These are phyloP conservation scores for Lipomyces orientalis DNA, from an alignment of 805 yeast genomes.

Conservation along the genomic window DNA sequence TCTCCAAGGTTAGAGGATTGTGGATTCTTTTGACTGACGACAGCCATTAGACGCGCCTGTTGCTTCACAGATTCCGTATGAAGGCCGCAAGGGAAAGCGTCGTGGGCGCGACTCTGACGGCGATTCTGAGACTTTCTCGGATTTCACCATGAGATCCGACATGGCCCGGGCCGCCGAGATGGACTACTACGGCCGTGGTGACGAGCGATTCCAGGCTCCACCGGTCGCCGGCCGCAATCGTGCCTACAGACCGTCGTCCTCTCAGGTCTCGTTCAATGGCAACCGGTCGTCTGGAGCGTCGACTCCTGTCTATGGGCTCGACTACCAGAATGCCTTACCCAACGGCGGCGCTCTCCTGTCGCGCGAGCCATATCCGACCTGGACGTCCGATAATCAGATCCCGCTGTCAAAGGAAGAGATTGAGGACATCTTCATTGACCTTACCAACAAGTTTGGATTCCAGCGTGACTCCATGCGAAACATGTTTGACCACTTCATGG, in stretches of 20 bases:
- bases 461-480: slow-evolving; percentile 78
- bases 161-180: slow-evolving; percentile 47
- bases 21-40: slow-evolving; percentile 1
- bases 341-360: slow-evolving; percentile 30
- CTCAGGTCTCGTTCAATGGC: slow-evolving; percentile 78
- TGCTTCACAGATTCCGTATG: slow-evolving; percentile 41
- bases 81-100: slow-evolving; percentile 36
- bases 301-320: slow-evolving; percentile 86
- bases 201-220: slow-evolving; percentile 43
- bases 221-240: slow-evolving; percentile 38
- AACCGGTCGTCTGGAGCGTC: slow-evolving; percentile 91
- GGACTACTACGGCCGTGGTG: slow-evolving; percentile 49
- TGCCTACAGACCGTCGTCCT: slow-evolving; percentile 45
- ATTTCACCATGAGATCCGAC: slow-evolving; percentile 53
- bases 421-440: slow-evolving; percentile 60
- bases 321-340: slow-evolving; percentile 44
- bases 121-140: slow-evolving; percentile 50
- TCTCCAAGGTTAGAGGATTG: background rate
- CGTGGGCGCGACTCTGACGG: slow-evolving; percentile 43
- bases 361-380: slow-evolving; percentile 94
- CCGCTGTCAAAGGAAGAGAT: slow-evolving; percentile 76
- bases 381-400: slow-evolving; percentile 92
- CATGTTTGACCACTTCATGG: slow-evolving; percentile 81
- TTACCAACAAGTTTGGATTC: slow-evolving; percentile 77
- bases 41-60: slow-evolving; percentile 42